phyloP scores from a whole-genome alignment of 2,329 filamentous ascomycete genomes.

The Chrysosporium keratinophilum region DNA sequence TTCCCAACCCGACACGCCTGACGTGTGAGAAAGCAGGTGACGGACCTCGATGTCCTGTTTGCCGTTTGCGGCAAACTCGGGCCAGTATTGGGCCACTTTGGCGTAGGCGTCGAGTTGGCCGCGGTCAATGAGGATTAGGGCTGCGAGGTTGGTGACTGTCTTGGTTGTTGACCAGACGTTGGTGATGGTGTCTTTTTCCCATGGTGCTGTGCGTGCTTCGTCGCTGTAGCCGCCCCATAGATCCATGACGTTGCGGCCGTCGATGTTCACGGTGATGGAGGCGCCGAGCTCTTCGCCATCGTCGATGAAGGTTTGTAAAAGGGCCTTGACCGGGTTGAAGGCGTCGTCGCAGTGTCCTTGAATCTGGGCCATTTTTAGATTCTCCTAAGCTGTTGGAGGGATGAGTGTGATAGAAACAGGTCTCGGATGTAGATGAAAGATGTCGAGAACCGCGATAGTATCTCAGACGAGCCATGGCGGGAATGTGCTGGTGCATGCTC shows the following conservation, averaged over 20 bases:
- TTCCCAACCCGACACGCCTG: constrained; percentile 30
- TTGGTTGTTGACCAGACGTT: constrained; percentile 38
- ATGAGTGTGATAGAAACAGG: too few relatives aligned
- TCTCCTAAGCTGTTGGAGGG: too few relatives aligned
- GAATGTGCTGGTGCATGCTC: too few relatives aligned
- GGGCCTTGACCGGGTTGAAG: too few relatives aligned
- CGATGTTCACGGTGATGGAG: too few relatives aligned
- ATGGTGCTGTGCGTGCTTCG: constrained; percentile 23
- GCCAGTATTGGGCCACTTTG: constrained; percentile 38
- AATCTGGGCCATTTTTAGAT: too few relatives aligned
- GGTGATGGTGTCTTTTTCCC: constrained; percentile 34
- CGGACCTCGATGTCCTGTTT: constrained; percentile 34
- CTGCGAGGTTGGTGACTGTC: constrained; percentile 29
- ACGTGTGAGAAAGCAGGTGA: constrained; percentile 35
- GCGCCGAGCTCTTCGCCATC: too few relatives aligned
- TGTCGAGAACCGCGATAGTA: too few relatives aligned
- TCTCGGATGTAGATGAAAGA: too few relatives aligned
- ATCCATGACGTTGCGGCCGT: constrained; percentile 35
- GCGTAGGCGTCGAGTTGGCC: constrained; percentile 30
- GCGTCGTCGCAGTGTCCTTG: too few relatives aligned
- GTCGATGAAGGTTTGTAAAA: too few relatives aligned
- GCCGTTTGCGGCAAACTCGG: constrained; percentile 37
- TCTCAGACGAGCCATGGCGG: too few relatives aligned
- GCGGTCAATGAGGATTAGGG: constrained; percentile 34
- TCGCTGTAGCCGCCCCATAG: constrained; percentile 38